Evolutionary conservation across 805 yeast species (phyloP), one percentile per base, ranked within the genome.

Genomic region (Candida nanaspora): DNA sequence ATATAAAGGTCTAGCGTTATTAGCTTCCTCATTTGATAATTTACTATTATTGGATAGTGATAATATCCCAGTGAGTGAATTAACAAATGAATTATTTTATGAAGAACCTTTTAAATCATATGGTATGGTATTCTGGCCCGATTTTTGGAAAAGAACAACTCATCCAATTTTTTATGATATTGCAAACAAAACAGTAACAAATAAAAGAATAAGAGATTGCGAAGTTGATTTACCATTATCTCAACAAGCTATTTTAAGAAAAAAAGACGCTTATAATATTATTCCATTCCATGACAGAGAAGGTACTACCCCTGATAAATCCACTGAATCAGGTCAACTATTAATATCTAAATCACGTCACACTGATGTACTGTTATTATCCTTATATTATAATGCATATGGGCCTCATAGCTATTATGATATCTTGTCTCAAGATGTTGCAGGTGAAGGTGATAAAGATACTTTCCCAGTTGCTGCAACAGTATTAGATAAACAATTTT

Each of bases 391-490:
- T 51, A 76, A 76, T 47, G 59, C 68, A 43, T 70, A 70, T 52
- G 79, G 79, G 0, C 78, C 78, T 4, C 55, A 62, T 15, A 56
- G 66, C 39, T 74, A 61, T 46, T 74, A 73, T 45, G 72, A 70
- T 21, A 53, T 74, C 16, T 60, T 73, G 37, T 65, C 74, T 0
- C 68, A 71, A 53, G 78, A 78, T 47, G 57, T 61, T 5, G 40
- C 44, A 22, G 81, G 81, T 11, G 79, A 76, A 55, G 81, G 81
- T 28, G 81, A 76, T 49, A 76, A 76, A 48, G 81, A 76, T 45
- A 76, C 81, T 2, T 76, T 76, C 48, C 57, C 68, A 46, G 79
- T 80, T 0, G 78, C 79, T 5, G 71, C 78, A 7, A 57, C 61
- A 14, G 72, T 66, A 14, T 62, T 66, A 32, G 55, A 58, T 10